Evolutionary conservation across 179 eudicot genomes (phyloP).

Genomic region (Amaranthus tricolor): DNA sequence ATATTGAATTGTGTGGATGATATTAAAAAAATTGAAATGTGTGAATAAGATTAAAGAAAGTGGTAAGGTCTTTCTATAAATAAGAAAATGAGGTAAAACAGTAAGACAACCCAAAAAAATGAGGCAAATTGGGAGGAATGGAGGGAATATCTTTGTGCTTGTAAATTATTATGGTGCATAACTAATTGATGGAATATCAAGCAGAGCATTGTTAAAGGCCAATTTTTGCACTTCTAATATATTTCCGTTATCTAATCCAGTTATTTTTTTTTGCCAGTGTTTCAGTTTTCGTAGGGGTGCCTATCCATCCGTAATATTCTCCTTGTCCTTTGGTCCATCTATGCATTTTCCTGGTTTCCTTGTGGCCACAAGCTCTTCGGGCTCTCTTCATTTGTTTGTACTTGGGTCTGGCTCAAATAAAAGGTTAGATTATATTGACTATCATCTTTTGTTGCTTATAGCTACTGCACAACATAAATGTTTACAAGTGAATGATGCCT

Average conservation of each 20-base stretch:
- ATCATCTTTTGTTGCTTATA: slow-evolving; percentile 2
- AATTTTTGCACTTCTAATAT: background rate
- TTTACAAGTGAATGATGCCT: background rate
- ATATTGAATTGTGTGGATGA: no score
- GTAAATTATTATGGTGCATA: background rate
- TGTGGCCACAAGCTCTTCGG: slow-evolving; percentile 85
- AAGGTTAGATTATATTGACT: slow-evolving; percentile 36
- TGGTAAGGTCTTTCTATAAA: no score
- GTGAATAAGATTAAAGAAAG: no score
- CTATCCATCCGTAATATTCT: slow-evolving; percentile 77
- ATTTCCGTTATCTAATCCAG: slow-evolving; percentile 24
- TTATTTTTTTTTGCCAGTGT: slow-evolving; percentile 48
- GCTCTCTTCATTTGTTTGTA: slow-evolving; percentile 78
- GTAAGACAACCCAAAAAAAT: no score
- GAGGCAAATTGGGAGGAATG: no score
- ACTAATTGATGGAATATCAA: background rate
- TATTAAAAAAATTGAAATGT: no score
- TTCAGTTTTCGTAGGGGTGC: slow-evolving; percentile 92
- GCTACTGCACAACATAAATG: background rate
- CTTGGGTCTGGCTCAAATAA: slow-evolving; percentile 54
- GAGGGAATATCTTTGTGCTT: background rate
- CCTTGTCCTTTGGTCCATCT: slow-evolving; percentile 80
- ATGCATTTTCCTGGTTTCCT: slow-evolving; percentile 70
- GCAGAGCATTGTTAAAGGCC: background rate
- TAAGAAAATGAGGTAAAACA: no score